These are phyloP conservation scores for Uronychia binucleata DNA, from an alignment of 73 alveolate species.

Conservation along the genomic window DNA sequence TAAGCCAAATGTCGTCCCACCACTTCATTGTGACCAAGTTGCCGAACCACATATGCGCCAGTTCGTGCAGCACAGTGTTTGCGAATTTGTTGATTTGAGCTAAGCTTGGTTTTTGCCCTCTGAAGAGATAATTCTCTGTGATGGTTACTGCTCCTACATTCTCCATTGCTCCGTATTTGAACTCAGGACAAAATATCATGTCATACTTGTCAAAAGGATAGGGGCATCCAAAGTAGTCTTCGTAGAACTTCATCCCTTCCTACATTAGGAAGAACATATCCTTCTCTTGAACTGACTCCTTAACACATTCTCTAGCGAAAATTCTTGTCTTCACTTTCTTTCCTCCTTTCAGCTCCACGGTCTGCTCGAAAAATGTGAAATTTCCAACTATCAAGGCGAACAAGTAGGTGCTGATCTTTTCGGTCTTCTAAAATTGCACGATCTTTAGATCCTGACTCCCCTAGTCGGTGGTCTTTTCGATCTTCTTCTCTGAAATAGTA, in stretches of 20 bases:
- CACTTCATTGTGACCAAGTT: slow-evolving; percentile 97
- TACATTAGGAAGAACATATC: slow-evolving; percentile 85
- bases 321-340: slow-evolving; percentile 84
- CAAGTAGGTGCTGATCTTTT: slow-evolving; percentile 14
- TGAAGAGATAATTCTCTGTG: slow-evolving; percentile 86
- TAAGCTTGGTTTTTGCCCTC: slow-evolving; percentile 68
- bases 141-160: slow-evolving; percentile 97
- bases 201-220: slow-evolving; percentile 88
- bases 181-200: slow-evolving; percentile 93
- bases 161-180: slow-evolving; percentile 96
- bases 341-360: slow-evolving; percentile 29
- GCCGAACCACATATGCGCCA: slow-evolving; percentile 99
- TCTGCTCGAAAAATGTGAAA: neutral
- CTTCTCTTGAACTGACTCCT: slow-evolving; percentile 76
- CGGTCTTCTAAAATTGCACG: slow-evolving; percentile 8
- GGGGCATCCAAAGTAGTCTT: slow-evolving; percentile 76
- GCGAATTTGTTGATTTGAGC: slow-evolving; percentile 33
- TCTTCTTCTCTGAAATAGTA: neutral
- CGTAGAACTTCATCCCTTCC: slow-evolving; percentile 86
- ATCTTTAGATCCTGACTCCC: too few relatives aligned
- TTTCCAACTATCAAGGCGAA: slow-evolving; percentile 25
- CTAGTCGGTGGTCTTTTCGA: too few relatives aligned
- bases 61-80: slow-evolving; percentile 91
- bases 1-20: slow-evolving; percentile 99
- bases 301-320: slow-evolving; percentile 84